phyloP scores from a whole-genome alignment of 768 basidiomycete genomes.

The Lentinula guzmanii region DNA sequence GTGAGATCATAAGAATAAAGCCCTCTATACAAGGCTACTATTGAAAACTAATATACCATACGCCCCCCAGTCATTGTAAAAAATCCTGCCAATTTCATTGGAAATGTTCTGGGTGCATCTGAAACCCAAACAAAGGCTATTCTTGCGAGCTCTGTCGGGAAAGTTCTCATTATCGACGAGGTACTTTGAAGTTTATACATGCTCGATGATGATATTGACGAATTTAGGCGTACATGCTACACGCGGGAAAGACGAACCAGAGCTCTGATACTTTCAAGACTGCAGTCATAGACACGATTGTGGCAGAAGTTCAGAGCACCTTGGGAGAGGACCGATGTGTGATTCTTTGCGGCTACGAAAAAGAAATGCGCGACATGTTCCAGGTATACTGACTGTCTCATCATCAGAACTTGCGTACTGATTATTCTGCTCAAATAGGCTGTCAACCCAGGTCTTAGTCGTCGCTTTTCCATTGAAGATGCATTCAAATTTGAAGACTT shows the following conservation, averaged over 20 bases:
- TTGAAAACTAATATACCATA: neutral
- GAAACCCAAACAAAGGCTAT: slow-evolving; percentile 64
- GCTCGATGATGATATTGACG: neutral
- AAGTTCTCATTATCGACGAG: slow-evolving; percentile 43
- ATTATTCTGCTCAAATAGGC: neutral
- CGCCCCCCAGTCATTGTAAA: slow-evolving; percentile 47
- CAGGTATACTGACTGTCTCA: slow-evolving; percentile 30
- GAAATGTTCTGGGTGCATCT: slow-evolving; percentile 49
- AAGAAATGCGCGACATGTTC: slow-evolving; percentile 59
- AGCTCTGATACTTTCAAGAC: slow-evolving; percentile 28
- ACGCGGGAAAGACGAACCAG: neutral
- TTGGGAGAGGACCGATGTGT: slow-evolving; percentile 45
- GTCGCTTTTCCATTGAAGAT: slow-evolving; percentile 64
- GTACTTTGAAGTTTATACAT: slow-evolving; percentile 9
- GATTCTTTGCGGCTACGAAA: slow-evolving; percentile 34
- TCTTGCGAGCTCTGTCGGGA: slow-evolving; percentile 32
- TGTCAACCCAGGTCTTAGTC: slow-evolving; percentile 44
- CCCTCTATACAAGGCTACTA: slow-evolving; percentile 9
- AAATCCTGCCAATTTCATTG: slow-evolving; percentile 68
- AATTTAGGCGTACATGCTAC: neutral
- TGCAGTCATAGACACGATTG: slow-evolving; percentile 42
- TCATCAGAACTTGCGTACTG: slow-evolving; percentile 25
- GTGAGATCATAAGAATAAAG: slow-evolving; percentile 38
- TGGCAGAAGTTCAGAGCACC: slow-evolving; percentile 39
- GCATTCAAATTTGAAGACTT: slow-evolving; percentile 70